Evolutionary conservation across 2,329 filamentous ascomycete genomes (phyloP).

Genomic region (Karstenula rhodostoma): DNA sequence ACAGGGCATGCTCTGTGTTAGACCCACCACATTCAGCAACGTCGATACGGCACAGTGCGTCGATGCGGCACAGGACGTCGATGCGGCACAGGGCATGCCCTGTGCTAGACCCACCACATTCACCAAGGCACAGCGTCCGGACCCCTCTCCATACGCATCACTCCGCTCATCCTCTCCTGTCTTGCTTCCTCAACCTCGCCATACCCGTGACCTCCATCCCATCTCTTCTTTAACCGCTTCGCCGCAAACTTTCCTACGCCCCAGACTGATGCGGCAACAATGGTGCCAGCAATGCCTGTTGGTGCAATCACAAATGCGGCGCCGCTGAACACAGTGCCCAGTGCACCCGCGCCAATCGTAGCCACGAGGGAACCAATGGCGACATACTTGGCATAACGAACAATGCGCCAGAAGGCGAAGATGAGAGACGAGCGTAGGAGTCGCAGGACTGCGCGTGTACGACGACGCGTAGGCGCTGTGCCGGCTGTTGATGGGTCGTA

Average conservation of each 20-base stretch:
- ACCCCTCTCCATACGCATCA: conserved; percentile 8
- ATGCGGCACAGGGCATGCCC: not conserved
- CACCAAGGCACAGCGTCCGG: conserved; percentile 12
- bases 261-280: conserved; percentile 49
- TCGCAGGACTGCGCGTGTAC: conserved; percentile 51
- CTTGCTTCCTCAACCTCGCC: conserved; percentile 2
- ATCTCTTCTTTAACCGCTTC: conserved; percentile 42
- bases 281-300: conserved; percentile 50
- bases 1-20: not conserved
- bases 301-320: conserved; percentile 54
- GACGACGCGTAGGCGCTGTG: conserved; percentile 40
- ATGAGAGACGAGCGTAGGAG: conserved; percentile 48
- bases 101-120: not conserved
- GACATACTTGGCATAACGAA: conserved; percentile 55
- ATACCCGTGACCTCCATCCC: conserved; percentile 31
- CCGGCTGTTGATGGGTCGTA: conserved; percentile 42
- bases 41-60: not conserved
- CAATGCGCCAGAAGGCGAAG: conserved; percentile 54
- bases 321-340: conserved; percentile 49
- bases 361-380: conserved; percentile 51
- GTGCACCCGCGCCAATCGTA: conserved; percentile 48
- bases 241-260: conserved; percentile 49
- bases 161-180: conserved; percentile 7
- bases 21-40: not conserved
- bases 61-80: not conserved